Evolutionary conservation across 83 land plant species (phyloP), one percentile per base, ranked within the genome.

Genomic region (Thuja plicata): DNA sequence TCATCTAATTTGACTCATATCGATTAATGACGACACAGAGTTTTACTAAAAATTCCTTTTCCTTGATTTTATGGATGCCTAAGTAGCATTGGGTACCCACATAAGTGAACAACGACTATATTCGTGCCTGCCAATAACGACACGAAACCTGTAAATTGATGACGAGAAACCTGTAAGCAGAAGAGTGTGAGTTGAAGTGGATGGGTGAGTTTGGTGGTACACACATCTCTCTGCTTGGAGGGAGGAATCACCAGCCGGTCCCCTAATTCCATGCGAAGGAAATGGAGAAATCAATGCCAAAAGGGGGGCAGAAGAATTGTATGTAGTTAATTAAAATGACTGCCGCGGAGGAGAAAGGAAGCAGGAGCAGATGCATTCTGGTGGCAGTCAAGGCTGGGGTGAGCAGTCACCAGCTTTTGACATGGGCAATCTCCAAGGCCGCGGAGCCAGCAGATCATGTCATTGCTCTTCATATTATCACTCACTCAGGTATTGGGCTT

Each of bases 351-450:
- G n/a, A 6, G 70, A 27, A 7, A 27, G 71, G 80, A 16, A 71
- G 24, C 40, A 71, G 82, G n/a, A n/a, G 46, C 41, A 87, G 19
- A n/a, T 17, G 30, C n/a, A 93, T 95, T 86, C 89, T 95, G 78
- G 96, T 95, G 34, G 96, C 93, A 24, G 88, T 95, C 85, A 95
- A 92, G 82, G 48, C 94, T 71, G 92, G 93, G 17, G 43, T 81
- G 4, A 85, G 57, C 12, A 92, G 96, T 87, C 85, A 88, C 48
- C 93, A 95, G 88, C 55, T 95, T 54, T 89, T 95, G 41, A 95
- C 96, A 0, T 95, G 96, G 95, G 92, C 95, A 38, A 85, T 95
- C 40, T 92, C 93, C 48, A 95, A 93, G 85, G 91, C 90, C 5
- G 93, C 94, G 4, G 87, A 92, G 77, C 89, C 94, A 8, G 95